Evolutionary conservation across 305 asterid species (phyloP).

Genomic region (Fraxinus xanthoxyloides): DNA sequence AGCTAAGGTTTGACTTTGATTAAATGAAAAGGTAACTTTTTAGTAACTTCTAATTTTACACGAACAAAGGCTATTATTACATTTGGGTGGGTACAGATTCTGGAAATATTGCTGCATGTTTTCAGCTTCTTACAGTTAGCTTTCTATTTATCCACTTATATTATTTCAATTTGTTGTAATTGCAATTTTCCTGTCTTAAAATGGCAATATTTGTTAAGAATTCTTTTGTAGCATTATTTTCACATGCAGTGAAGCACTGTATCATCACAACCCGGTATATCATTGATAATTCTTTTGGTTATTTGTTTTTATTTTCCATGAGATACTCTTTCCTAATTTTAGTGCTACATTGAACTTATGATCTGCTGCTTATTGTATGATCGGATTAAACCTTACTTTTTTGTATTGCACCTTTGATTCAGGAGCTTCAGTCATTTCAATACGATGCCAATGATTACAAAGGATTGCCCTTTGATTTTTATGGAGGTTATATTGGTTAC

Average conservation of each 20-base stretch:
- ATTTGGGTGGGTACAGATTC: background rate
- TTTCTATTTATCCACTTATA: background rate
- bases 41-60: background rate
- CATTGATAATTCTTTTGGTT: background rate
- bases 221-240: background rate
- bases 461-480: conserved; percentile 88
- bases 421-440: conserved; percentile 83
- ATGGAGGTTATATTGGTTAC: conserved; percentile 93
- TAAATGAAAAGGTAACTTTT: background rate
- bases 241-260: background rate
- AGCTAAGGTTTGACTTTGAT: background rate
- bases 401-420: conserved; percentile 20
- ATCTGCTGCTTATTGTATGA: background rate
- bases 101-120: background rate
- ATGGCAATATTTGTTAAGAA: background rate
- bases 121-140: background rate
- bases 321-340: background rate
- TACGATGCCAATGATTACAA: conserved; percentile 75
- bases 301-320: background rate
- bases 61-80: background rate
- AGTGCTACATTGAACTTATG: background rate
- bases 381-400: background rate
- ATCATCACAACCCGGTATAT: background rate
- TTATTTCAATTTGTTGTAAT: background rate
- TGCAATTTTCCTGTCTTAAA: background rate